phyloP scores from a whole-genome alignment of 73 alveolate species.

The Stentor roeselii region DNA sequence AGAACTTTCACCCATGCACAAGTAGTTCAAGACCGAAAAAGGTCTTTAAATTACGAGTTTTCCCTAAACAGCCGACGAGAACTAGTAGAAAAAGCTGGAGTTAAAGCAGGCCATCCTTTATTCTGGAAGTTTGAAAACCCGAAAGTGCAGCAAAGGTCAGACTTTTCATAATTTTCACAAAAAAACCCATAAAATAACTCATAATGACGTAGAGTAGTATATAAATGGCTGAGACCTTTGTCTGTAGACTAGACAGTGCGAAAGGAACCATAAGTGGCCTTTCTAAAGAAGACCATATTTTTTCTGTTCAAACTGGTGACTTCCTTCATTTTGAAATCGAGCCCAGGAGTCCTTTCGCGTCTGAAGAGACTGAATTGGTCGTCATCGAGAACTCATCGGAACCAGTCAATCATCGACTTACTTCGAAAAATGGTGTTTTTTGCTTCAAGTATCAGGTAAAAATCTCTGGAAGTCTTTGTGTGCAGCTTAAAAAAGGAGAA shows the following conservation, averaged over 20 bases:
- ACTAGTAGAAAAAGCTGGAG: not conserved
- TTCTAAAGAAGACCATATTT: not conserved
- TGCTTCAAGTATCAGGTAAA: not conserved
- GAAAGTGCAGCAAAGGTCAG: no score
- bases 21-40: not conserved
- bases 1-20: not conserved
- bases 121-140: not conserved
- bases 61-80: not conserved
- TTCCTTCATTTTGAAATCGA: not conserved
- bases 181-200: no score
- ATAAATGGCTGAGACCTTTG: not conserved
- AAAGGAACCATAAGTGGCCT: not conserved
- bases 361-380: not conserved
- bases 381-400: not conserved
- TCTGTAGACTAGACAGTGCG: constrained; percentile 15
- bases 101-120: not conserved
- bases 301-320: not conserved
- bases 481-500: not conserved
- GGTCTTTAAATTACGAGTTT: not conserved
- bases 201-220: no score
- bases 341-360: not conserved
- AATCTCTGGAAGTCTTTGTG: not conserved
- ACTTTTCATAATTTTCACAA: no score
- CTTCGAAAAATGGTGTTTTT: not conserved
- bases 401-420: not conserved